phyloP scores from a whole-genome alignment of 441 rosid genomes.

The Syzygium syzygioides region DNA sequence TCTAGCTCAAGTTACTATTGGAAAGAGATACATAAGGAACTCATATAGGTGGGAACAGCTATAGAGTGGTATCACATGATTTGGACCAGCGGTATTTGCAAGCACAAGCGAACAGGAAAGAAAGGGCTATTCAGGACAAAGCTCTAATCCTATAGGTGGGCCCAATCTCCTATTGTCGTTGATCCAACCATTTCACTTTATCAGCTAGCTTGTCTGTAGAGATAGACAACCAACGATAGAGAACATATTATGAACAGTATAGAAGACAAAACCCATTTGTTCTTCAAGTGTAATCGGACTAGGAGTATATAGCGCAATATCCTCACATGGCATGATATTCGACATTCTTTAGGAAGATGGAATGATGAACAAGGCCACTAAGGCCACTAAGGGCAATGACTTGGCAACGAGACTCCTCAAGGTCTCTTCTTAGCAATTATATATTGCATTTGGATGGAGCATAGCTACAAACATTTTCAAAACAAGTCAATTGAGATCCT shows the following conservation, averaged over 20 bases:
- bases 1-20: neutral
- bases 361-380: neutral
- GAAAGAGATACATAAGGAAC: neutral
- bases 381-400: neutral
- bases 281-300: neutral
- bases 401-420: accelerated
- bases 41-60: neutral
- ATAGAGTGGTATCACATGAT: neutral
- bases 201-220: neutral
- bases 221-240: neutral
- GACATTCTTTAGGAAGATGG: neutral
- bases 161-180: no score
- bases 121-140: no score
- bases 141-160: no score
- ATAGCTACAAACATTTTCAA: neutral
- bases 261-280: neutral
- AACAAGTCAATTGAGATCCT: neutral
- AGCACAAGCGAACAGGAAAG: neutral
- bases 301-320: neutral
- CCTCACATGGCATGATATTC: neutral
- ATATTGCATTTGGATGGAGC: neutral
- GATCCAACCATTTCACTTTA: neutral
- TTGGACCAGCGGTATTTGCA: neutral
- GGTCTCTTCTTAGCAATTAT: neutral
- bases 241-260: neutral